Evolutionary conservation across 2,329 filamentous ascomycete species (phyloP).

Genomic region (Talaromyces atroroseus): DNA sequence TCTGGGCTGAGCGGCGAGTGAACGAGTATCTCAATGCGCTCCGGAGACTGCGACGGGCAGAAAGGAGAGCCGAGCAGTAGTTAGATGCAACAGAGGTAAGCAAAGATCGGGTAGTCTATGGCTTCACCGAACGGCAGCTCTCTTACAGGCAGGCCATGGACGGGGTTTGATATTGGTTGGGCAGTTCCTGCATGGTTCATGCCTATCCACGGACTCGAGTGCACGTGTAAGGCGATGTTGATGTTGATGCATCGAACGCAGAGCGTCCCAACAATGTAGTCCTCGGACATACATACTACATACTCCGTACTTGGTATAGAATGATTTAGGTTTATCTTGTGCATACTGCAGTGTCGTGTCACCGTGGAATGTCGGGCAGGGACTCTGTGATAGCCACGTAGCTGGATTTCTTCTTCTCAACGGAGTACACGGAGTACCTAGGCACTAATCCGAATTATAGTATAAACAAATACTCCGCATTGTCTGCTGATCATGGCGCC

Average conservation of each 20-base stretch:
- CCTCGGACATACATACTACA: no score
- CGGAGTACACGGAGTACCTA: no score
- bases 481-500: not conserved
- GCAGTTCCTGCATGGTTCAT: not conserved
- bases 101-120: not conserved
- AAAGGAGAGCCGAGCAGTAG: constrained; percentile 19
- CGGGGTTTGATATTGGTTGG: not conserved
- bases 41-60: constrained; percentile 37
- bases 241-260: no score
- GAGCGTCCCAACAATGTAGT: not conserved
- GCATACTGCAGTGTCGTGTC: no score
- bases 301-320: no score
- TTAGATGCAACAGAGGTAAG: not conserved
- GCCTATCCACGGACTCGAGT: not conserved
- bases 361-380: no score
- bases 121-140: not conserved
- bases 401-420: constrained; percentile 4
- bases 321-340: no score
- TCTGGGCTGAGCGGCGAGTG: constrained; percentile 45
- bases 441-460: no score
- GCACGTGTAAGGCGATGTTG: not conserved
- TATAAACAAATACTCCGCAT: not conserved
- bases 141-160: no score
- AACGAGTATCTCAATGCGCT: constrained; percentile 42
- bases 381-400: no score